Conservation (phyloP, 2,329 filamentous ascomycete species). For the Chrysoporthe austroafricana region DNA sequence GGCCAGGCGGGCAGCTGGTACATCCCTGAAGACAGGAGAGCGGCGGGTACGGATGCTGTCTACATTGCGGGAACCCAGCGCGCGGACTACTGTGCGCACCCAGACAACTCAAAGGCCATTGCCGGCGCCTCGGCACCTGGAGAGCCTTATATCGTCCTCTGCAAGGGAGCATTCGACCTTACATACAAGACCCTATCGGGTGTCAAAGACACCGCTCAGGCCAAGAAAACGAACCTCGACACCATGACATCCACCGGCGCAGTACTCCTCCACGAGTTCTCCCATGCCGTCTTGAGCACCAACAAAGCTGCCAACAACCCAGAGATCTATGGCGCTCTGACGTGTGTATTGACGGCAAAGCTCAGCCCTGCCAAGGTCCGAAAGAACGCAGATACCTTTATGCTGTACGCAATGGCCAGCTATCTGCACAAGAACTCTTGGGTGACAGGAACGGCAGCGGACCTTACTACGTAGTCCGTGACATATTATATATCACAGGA, state of each 20-base stretch:
- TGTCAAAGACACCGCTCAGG: neutral
- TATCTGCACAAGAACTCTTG: neutral
- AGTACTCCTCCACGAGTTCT: neutral
- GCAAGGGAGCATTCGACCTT: neutral
- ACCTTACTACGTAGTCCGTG: neutral
- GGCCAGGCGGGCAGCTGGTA: neutral
- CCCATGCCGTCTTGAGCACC: neutral
- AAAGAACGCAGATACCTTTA: neutral
- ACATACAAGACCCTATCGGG: neutral
- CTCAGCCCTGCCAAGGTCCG: neutral
- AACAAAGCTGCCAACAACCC: neutral
- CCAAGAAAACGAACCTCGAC: neutral
- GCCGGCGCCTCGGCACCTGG: conserved; percentile 1
- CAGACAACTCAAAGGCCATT: neutral
- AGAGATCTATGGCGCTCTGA: neutral
- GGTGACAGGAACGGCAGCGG: neutral
- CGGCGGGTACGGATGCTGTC: neutral
- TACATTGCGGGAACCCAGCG: conserved; percentile 1
- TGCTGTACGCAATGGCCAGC: neutral
- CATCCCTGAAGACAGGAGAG: neutral
- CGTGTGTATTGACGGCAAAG: neutral
- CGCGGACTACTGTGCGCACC: neutral
- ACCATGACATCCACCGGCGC: neutral
- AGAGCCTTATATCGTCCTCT: neutral
- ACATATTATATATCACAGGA: neutral